phyloP scores from a whole-genome alignment of 192 early-diverging fungal genomes.

The Coemansia sp. region DNA sequence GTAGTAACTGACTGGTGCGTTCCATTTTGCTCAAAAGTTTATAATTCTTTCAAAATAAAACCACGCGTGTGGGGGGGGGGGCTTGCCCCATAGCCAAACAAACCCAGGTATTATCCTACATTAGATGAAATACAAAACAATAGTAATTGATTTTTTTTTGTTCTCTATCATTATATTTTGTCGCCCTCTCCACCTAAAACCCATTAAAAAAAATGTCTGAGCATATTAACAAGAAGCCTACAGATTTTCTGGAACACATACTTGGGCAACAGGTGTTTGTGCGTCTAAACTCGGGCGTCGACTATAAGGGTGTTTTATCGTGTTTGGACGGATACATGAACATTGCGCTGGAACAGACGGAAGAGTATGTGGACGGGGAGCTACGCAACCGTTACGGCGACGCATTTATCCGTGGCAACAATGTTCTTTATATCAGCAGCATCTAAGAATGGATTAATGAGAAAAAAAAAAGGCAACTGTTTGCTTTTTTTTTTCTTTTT shows the following conservation, averaged over 20 bases:
- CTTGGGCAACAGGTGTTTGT: constrained; percentile 87
- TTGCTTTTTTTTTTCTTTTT: neutral
- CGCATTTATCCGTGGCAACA: constrained; percentile 96
- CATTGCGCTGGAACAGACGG: constrained; percentile 94
- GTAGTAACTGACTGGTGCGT: constrained; percentile 27
- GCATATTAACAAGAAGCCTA: constrained; percentile 57
- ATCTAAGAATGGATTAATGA: constrained; percentile 18
- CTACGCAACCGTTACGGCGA: constrained; percentile 93
- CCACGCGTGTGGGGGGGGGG: too few relatives aligned
- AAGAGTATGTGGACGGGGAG: constrained; percentile 95
- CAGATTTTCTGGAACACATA: constrained; percentile 85
- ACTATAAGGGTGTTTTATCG: constrained; percentile 88
- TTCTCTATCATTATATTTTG: too few relatives aligned
- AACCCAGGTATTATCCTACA: neutral
- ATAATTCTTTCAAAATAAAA: neutral
- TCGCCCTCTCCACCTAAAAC: neutral
- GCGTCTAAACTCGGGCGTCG: constrained; percentile 92
- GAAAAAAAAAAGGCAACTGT: neutral
- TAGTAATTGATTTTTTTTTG: too few relatives aligned
- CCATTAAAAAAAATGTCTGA: constrained; percentile 7
- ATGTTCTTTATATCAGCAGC: constrained; percentile 69
- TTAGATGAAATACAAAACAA: neutral
- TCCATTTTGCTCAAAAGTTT: neutral
- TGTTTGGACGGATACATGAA: constrained; percentile 98
- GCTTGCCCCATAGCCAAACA: neutral